Base-by-base conservation (phyloP, 371 early-diverging fungal genomes). In the Apophysomyces elegans region DNA sequence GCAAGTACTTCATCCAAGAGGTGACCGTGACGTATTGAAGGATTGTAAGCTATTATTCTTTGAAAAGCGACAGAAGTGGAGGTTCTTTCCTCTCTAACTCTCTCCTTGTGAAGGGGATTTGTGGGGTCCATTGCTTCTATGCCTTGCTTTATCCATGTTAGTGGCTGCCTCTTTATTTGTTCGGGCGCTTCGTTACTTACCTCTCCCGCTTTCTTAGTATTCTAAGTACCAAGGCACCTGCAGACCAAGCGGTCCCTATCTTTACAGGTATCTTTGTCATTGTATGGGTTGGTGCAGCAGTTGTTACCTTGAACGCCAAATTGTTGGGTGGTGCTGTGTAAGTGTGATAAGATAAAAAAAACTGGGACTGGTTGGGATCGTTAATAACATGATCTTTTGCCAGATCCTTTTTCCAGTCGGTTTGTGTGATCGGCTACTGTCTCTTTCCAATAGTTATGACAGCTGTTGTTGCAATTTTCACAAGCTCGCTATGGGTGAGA, bases 361-460 rank as follows among this genome's bases (percentile, higher is more conserved):
- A 16, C 4, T 36, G 37, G 37, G 18, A 12, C 37, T 11, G 59
- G 8, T 4, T 57, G 36, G 9, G 21, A 26, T 26, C 26, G 26
- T 26, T 11, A 13, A 54, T 66, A 26, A 26, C 26, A 26, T 38
- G 14, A 37, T 47, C 21, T 12, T 35, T 47, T 9, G 18, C 13
- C 37, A 93, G 93, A 5, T 95, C 96, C 1, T 95, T 97, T 72
- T 95, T 95, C 72, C 96, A 97, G 72, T 90, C 90, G 65, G 94
- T 97, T 8, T 97, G 97, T 76, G 91, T 95, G 12, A 86, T 97
- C 43, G 96, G 96, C 3, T 97, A 97, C 78, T 97, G 97, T 78
- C 74, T 96, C 59, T 97, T 95, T 70, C 97, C 97, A 6, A 78
- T 97, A 58, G 91, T 92, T 0, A 74, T 92, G 26, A 90, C 89